Evolutionary conservation across 768 basidiomycete species (phyloP).

Genomic region (Suillus alpinus): DNA sequence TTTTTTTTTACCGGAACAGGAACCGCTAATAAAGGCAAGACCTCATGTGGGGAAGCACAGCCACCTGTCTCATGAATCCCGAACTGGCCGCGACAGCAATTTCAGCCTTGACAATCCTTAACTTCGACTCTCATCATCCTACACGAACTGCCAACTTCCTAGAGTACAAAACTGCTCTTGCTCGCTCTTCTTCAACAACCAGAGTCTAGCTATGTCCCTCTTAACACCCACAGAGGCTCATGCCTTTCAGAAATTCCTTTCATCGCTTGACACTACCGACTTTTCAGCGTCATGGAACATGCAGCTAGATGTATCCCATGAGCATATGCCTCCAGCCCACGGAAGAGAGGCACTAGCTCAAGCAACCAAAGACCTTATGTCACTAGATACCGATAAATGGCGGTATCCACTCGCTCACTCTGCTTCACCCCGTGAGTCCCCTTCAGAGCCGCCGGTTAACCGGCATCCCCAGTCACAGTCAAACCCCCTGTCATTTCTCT

Average conservation of each 20-base stretch:
- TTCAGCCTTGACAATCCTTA: constrained; percentile 15
- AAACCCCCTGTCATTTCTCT: constrained; percentile 14
- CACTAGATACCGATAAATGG: constrained; percentile 52
- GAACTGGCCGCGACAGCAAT: constrained; percentile 9
- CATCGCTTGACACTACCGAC: constrained; percentile 45
- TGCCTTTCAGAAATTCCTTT: constrained; percentile 68
- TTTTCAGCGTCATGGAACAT: constrained; percentile 49
- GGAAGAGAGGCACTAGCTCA: constrained; percentile 68
- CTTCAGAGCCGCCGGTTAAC: constrained; percentile 9
- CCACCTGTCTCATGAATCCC: constrained; percentile 25
- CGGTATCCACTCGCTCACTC: constrained; percentile 21
- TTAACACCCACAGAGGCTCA: constrained; percentile 65
- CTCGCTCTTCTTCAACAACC: not conserved
- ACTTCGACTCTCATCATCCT: not conserved
- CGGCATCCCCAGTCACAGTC: constrained; percentile 19
- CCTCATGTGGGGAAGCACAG: constrained; percentile 25
- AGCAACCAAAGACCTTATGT: constrained; percentile 83
- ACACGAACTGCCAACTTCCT: not conserved
- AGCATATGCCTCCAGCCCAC: constrained; percentile 49
- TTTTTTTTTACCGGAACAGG: not conserved
- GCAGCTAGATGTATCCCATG: constrained; percentile 33
- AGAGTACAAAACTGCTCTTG: not conserved
- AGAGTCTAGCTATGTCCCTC: constrained; percentile 51
- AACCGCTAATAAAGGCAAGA: constrained; percentile 18
- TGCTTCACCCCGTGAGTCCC: constrained; percentile 2